Percentiles rank a stretch among this genome's conserved stretches.
Conservation (phyloP, 2,329 filamentous ascomycete genomes). For the Fusarium mundagurra region DNA sequence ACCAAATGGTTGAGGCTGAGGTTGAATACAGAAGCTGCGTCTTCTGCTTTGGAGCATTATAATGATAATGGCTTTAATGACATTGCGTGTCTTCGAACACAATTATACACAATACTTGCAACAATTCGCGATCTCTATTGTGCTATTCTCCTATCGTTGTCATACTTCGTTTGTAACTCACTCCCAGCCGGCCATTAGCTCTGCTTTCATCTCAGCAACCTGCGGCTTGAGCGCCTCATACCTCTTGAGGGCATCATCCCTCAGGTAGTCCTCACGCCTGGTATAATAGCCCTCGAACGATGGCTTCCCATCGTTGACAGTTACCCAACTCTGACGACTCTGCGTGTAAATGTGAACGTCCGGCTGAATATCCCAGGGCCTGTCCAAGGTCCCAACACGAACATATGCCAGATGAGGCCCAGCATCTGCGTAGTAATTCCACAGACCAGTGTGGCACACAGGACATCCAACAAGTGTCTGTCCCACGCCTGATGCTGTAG, state of each 20-base stretch:
- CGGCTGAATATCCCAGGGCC: slow-evolving; percentile 50
- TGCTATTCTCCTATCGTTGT: not conserved
- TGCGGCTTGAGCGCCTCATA: slow-evolving; percentile 38
- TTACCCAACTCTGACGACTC: slow-evolving; percentile 52
- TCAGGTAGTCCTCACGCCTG: slow-evolving; percentile 45
- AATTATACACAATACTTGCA: not conserved
- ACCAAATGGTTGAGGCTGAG: slow-evolving; percentile 28
- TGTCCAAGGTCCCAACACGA: slow-evolving; percentile 57
- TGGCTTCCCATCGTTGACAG: slow-evolving; percentile 49
- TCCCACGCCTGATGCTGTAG: slow-evolving; percentile 52
- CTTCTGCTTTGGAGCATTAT: slow-evolving; percentile 25
- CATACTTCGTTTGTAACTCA: not conserved
- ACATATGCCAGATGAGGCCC: slow-evolving; percentile 50
- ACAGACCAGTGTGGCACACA: slow-evolving; percentile 52
- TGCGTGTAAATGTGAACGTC: slow-evolving; percentile 57
- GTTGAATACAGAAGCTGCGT: slow-evolving; percentile 37
- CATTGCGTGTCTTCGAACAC: not conserved
- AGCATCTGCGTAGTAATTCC: slow-evolving; percentile 52
- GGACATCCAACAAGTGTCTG: slow-evolving; percentile 56
- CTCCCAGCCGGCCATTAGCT: slow-evolving; percentile 22
- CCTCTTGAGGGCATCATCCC: slow-evolving; percentile 47
- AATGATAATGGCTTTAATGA: slow-evolving; percentile 30
- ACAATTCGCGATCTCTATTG: not conserved
- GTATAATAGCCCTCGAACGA: slow-evolving; percentile 51
- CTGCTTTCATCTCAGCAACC: slow-evolving; percentile 27